phyloP scores from a whole-genome alignment of 495 filamentous ascomycete species.

The Aspergillus campestris region DNA sequence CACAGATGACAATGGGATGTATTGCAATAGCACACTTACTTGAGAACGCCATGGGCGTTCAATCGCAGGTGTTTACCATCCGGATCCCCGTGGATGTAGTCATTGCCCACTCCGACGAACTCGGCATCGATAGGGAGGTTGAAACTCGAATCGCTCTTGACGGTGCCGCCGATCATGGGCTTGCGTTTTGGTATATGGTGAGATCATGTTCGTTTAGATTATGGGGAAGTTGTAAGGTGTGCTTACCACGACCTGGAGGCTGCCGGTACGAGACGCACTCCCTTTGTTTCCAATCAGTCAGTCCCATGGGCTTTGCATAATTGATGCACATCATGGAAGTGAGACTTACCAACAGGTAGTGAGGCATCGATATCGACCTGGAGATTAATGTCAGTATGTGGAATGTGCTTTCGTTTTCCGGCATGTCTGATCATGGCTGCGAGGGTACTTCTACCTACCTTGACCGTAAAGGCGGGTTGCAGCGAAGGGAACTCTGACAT shows the following conservation, averaged over 20 bases:
- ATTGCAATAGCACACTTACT: conserved; percentile 15
- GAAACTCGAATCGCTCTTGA: conserved; percentile 35
- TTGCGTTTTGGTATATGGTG: conserved; percentile 5
- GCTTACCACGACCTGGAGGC: conserved; percentile 20
- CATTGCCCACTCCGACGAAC: conserved; percentile 39
- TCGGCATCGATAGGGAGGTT: conserved; percentile 36
- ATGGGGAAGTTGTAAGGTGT: neutral
- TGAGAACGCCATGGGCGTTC: conserved; percentile 40
- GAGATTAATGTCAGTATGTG: neutral
- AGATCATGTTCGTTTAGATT: neutral
- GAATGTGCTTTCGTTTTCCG: too few species aligned
- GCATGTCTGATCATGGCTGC: too few species aligned
- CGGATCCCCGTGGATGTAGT: conserved; percentile 44
- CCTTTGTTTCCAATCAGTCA: neutral
- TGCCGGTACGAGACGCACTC: conserved; percentile 13
- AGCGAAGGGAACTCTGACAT: conserved; percentile 36
- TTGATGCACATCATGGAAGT: neutral
- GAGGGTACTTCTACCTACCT: conserved; percentile 13
- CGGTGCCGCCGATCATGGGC: conserved; percentile 37
- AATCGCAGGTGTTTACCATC: conserved; percentile 41
- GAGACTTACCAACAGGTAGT: conserved; percentile 13
- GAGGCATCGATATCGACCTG: conserved; percentile 17
- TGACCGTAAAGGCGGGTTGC: conserved; percentile 38
- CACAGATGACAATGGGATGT: neutral
- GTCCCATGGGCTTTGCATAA: neutral